phyloP scores from a whole-genome alignment of 352 stramenopile species.

The Halophytophthora polymorphica region DNA sequence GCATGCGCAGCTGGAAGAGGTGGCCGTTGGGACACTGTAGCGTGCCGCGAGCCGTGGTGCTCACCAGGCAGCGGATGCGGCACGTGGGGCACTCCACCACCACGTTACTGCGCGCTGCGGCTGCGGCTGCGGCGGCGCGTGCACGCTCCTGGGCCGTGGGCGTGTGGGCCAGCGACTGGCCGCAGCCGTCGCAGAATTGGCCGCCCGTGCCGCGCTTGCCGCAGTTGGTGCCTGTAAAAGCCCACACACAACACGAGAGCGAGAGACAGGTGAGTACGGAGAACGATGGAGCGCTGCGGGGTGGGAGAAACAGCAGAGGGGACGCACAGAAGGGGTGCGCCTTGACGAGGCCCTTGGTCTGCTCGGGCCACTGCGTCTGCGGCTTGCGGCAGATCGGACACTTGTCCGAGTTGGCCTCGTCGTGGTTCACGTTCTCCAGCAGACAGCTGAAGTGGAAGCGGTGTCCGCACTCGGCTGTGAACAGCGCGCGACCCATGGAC shows the following conservation, averaged over 20 bases:
- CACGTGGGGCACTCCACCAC: slow-evolving; percentile 75
- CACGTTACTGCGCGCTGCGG: slow-evolving; percentile 59
- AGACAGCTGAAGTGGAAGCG: slow-evolving; percentile 85
- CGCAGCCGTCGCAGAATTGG: slow-evolving; percentile 73
- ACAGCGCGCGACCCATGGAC: slow-evolving; percentile 57
- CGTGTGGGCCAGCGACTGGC: slow-evolving; percentile 68
- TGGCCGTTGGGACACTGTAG: slow-evolving; percentile 76
- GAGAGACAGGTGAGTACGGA: no score
- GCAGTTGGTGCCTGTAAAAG: slow-evolving; percentile 55
- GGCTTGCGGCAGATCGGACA: slow-evolving; percentile 85
- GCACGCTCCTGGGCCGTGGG: slow-evolving; percentile 71
- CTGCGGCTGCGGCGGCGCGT: slow-evolving; percentile 42
- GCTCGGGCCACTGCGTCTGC: slow-evolving; percentile 82
- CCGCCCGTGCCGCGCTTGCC: slow-evolving; percentile 67
- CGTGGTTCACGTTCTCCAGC: slow-evolving; percentile 88
- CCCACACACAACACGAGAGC: slow-evolving; percentile 1
- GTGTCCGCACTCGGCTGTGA: slow-evolving; percentile 84
- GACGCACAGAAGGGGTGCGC: slow-evolving; percentile 77
- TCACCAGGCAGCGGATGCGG: slow-evolving; percentile 76
- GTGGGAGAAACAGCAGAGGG: no score
- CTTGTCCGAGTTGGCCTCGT: slow-evolving; percentile 87
- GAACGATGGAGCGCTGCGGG: no score
- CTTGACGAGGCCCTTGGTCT: slow-evolving; percentile 82
- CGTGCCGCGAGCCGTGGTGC: slow-evolving; percentile 61
- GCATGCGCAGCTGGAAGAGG: slow-evolving; percentile 73